phyloP scores from a whole-genome alignment of 129 eudicot genomes.

The Sambucus nigra region DNA sequence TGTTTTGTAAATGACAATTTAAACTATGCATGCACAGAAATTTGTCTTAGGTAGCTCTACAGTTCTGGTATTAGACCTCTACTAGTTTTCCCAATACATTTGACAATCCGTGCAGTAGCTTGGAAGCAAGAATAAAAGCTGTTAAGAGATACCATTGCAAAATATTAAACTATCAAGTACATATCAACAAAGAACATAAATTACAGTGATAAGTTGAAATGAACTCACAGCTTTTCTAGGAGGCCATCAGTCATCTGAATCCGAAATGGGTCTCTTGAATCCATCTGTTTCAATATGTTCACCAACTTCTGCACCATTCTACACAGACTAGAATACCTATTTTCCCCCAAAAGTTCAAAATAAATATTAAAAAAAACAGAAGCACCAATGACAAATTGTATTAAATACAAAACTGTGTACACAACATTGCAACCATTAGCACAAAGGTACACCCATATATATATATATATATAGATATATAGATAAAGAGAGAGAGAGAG shows the following conservation, averaged over 20 bases:
- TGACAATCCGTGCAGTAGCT: no score
- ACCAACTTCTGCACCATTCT: slow-evolving; percentile 81
- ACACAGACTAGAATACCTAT: slow-evolving; percentile 73
- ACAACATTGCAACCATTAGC: not conserved
- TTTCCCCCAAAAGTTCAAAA: slow-evolving; percentile 1
- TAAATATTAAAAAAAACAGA: not conserved
- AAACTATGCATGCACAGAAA: no score
- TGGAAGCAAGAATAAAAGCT: no score
- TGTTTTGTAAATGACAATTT: no score
- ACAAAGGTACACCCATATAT: slow-evolving; percentile 1
- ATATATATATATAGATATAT: not conserved
- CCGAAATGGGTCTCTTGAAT: slow-evolving; percentile 70
- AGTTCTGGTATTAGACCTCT: no score
- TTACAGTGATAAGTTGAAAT: not conserved
- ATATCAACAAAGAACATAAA: no score
- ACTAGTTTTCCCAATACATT: no score
- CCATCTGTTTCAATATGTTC: slow-evolving; percentile 89
- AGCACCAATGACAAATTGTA: not conserved
- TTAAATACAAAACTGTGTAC: not conserved
- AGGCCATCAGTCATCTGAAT: slow-evolving; percentile 76
- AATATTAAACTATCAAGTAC: no score
- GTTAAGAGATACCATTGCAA: no score
- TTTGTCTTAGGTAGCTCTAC: no score
- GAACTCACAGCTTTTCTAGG: slow-evolving; percentile 81
- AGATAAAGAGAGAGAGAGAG: not conserved